These are phyloP conservation scores for Limnanthes douglasii DNA, from an alignment of 345 rosid genomes.

Conservation along the genomic window DNA sequence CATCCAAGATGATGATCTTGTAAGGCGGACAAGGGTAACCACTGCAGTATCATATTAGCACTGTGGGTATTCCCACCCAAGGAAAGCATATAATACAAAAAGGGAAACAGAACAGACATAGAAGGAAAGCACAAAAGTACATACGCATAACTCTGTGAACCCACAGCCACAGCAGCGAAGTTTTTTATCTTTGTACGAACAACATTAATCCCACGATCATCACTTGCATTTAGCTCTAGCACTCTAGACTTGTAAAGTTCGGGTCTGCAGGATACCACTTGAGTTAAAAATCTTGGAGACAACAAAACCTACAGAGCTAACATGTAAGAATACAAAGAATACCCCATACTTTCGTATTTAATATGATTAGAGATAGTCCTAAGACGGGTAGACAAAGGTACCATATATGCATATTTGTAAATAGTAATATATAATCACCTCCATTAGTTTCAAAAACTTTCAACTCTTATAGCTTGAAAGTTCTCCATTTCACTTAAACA, in stretches of 20 bases:
- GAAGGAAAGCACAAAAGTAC: neutral
- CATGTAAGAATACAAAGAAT: slow-evolving; percentile 3
- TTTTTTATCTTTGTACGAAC: slow-evolving; percentile 90
- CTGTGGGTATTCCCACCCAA: neutral
- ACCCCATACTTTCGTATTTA: no score
- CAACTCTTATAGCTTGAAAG: no score
- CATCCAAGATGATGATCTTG: slow-evolving; percentile 84
- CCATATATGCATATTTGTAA: no score
- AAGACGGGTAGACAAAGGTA: no score
- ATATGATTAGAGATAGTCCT: no score
- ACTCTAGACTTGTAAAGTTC: slow-evolving; percentile 89
- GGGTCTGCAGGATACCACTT: slow-evolving; percentile 35
- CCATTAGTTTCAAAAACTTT: no score
- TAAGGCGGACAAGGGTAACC: slow-evolving; percentile 85
- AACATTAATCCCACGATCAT: slow-evolving; percentile 95
- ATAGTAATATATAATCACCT: no score
- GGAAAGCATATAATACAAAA: neutral
- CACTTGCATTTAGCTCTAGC: slow-evolving; percentile 96
- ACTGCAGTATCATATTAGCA: slow-evolving; percentile 19
- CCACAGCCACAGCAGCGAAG: slow-evolving; percentile 93
- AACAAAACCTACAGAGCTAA: neutral
- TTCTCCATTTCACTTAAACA: no score
- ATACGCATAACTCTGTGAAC: slow-evolving; percentile 65
- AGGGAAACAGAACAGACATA: neutral
- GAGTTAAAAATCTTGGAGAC: slow-evolving; percentile 4